A percentile compares a stretch with the other conserved stretches of the same genome.
phyloP scores from a whole-genome alignment of 2,329 filamentous ascomycete species.

The Myriosclerotinia curreyana region DNA sequence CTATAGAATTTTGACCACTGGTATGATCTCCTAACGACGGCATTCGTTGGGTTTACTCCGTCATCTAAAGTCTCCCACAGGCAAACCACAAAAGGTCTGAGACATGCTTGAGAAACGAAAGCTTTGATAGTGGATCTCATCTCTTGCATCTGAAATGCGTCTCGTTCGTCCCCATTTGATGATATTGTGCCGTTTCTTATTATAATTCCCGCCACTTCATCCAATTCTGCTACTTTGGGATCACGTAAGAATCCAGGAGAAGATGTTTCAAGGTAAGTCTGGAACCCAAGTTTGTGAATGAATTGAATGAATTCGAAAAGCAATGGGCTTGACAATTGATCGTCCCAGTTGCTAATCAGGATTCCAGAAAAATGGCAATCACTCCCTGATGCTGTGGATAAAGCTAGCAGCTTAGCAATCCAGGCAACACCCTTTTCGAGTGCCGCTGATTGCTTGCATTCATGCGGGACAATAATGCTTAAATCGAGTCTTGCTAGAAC shows the following conservation, averaged over 20 bases:
- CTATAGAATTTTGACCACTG: conserved; percentile 33
- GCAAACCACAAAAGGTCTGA: conserved; percentile 34
- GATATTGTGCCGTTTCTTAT: conserved; percentile 46
- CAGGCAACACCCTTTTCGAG: conserved; percentile 9
- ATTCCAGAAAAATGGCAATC: conserved; percentile 29
- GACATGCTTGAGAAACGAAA: conserved; percentile 30
- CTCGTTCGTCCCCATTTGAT: conserved; percentile 42
- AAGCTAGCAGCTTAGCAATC: conserved; percentile 21
- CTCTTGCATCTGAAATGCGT: conserved; percentile 44
- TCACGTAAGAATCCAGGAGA: conserved; percentile 30
- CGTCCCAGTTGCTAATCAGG: conserved; percentile 30
- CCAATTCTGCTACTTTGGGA: conserved; percentile 24
- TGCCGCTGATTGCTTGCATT: conserved; percentile 11
- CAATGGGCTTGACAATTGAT: conserved; percentile 22
- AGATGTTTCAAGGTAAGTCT: conserved; percentile 32
- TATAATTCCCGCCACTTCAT: conserved; percentile 41
- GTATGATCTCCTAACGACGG: conserved; percentile 34
- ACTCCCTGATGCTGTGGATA: conserved; percentile 25
- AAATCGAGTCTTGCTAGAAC: conserved; percentile 33
- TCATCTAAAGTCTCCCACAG: conserved; percentile 37
- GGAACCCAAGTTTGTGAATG: conserved; percentile 30
- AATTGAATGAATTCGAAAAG: conserved; percentile 32
- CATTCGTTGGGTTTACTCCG: conserved; percentile 29
- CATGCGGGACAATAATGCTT: conserved; percentile 19
- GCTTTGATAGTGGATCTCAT: conserved; percentile 31